Percentiles rank a stretch among this genome's conserved stretches.
phyloP scores from a whole-genome alignment of 768 basidiomycete genomes.

The Pleurotus eryngii region DNA sequence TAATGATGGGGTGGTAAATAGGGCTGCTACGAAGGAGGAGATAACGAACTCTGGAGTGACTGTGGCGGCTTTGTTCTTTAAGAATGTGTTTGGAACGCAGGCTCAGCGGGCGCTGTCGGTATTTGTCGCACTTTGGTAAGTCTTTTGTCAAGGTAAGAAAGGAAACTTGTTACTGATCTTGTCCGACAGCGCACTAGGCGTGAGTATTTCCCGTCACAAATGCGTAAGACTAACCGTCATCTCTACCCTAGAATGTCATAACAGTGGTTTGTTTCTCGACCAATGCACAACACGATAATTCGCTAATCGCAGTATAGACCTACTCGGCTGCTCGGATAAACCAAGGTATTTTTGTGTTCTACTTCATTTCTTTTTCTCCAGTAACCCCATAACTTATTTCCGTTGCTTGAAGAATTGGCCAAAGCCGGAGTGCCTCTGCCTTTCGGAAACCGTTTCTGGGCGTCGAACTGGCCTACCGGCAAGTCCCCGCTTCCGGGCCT shows the following conservation, averaged over 20 bases:
- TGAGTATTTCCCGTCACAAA: not conserved
- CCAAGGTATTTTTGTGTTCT: slow-evolving; percentile 33
- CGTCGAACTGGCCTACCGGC: slow-evolving; percentile 59
- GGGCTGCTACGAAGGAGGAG: slow-evolving; percentile 44
- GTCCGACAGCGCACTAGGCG: slow-evolving; percentile 8
- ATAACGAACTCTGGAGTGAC: slow-evolving; percentile 48
- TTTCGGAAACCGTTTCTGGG: slow-evolving; percentile 58
- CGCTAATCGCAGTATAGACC: slow-evolving; percentile 27
- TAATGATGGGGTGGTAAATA: not conserved
- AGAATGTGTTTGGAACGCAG: slow-evolving; percentile 50
- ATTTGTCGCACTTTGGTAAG: slow-evolving; percentile 53
- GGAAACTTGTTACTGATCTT: too few relatives aligned
- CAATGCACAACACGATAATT: not conserved
- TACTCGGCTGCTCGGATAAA: slow-evolving; percentile 51
- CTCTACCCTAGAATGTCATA: slow-evolving; percentile 17
- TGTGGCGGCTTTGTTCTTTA: slow-evolving; percentile 59
- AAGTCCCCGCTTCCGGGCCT: slow-evolving; percentile 55
- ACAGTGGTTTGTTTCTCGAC: slow-evolving; percentile 16
- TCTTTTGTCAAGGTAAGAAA: too few relatives aligned
- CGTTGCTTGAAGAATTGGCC: slow-evolving; percentile 40
- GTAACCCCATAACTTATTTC: not conserved
- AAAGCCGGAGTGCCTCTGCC: slow-evolving; percentile 63
- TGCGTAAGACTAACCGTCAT: too few relatives aligned
- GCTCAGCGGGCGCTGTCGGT: slow-evolving; percentile 56
- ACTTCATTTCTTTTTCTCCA: not conserved